These are phyloP conservation scores for Thielaviopsis punctulata DNA, from an alignment of 2,329 filamentous ascomycete species.

Conservation along the genomic window DNA sequence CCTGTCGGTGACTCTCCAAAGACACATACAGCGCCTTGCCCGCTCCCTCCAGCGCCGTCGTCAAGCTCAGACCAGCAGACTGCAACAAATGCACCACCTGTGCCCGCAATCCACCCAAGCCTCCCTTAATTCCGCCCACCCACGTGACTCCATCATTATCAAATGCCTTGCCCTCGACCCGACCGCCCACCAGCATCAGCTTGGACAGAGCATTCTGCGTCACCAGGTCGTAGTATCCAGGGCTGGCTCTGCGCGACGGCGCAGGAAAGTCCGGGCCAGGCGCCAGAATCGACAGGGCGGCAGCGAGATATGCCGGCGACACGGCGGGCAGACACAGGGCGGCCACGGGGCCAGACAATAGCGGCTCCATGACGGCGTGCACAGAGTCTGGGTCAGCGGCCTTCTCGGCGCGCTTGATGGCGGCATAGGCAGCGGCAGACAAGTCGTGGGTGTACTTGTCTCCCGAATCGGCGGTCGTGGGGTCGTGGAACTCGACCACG, in stretches of 20 bases:
- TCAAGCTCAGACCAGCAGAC: conserved; percentile 59
- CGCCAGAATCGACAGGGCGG: conserved; percentile 60
- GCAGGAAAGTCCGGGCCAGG: conserved; percentile 61
- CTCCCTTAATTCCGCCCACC: conserved; percentile 61
- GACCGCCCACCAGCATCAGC: conserved; percentile 67
- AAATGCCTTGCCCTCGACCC: conserved; percentile 73
- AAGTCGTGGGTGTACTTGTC: conserved; percentile 28
- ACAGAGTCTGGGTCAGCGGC: conserved; percentile 20
- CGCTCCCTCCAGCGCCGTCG: conserved; percentile 61
- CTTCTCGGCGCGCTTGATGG: conserved; percentile 24
- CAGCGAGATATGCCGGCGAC: conserved; percentile 67
- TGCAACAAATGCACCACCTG: conserved; percentile 72
- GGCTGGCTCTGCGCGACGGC: conserved; percentile 57
- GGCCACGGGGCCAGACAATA: conserved; percentile 69
- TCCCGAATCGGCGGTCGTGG: conserved; percentile 22
- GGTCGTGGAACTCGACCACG: conserved; percentile 68
- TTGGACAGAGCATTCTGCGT: conserved; percentile 77
- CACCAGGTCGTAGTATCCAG: conserved; percentile 61
- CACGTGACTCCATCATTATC: conserved; percentile 51
- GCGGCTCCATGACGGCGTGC: conserved; percentile 47
- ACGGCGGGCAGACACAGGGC: conserved; percentile 66
- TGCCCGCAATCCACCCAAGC: conserved; percentile 60
- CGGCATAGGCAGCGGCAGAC: conserved; percentile 33
- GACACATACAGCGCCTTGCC: conserved; percentile 74
- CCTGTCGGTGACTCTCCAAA: conserved; percentile 62